Base-by-base conservation (phyloP, 2,329 filamentous ascomycete species). In the Lachnellula occidentalis region DNA sequence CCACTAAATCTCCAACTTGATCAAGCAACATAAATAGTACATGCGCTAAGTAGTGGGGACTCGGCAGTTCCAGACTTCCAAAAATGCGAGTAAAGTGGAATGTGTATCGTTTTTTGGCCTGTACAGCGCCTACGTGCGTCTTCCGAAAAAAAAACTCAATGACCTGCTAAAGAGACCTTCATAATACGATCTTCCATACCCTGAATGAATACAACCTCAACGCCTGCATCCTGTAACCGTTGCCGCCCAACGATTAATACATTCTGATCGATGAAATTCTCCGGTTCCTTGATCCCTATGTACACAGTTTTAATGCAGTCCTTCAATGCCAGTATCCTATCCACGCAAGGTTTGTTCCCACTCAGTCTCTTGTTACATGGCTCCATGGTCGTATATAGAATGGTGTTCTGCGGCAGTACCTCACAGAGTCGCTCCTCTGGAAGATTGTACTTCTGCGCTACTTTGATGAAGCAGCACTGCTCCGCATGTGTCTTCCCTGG, bases 401-500 rank as follows among this genome's bases (percentile, higher is more conserved):
- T 76, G 2, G 79, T 72, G 1, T 80, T 80, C 73, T 31, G 76
- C 71, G 79, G 76, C 7, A 86, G 65, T 12, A 74, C 72, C 19
- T 74, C 67, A 6, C 72, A 70, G 3, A 89, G 77, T 0, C 72
- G 67, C 54, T 80, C 78, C 58, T 86, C 83, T 0, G 76, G 58
- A 0, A 77, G 74, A 2, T 66, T 67, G 51, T 79, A 66, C 60
- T 74, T 65, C 41, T 72, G 66, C 2, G 80, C 76, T 21, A 84
- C 78, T 70, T 96, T 96, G 45, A 83, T 71, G 54, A 97, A 78
- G 66, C 89, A 95, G 71, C 87, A 92, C 73, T 96, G 90, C 69
- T 97, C 92, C 5, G 92, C 92, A 67, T 96, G 92, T 0, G 92
- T 96, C 73, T 96, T 96, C 45, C 92, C 92, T 0, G 55, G 54